Evolutionary conservation across 2,329 filamentous ascomycete genomes (phyloP), one percentile per base, ranked within the genome.

Genomic region (Cercospora sp.): DNA sequence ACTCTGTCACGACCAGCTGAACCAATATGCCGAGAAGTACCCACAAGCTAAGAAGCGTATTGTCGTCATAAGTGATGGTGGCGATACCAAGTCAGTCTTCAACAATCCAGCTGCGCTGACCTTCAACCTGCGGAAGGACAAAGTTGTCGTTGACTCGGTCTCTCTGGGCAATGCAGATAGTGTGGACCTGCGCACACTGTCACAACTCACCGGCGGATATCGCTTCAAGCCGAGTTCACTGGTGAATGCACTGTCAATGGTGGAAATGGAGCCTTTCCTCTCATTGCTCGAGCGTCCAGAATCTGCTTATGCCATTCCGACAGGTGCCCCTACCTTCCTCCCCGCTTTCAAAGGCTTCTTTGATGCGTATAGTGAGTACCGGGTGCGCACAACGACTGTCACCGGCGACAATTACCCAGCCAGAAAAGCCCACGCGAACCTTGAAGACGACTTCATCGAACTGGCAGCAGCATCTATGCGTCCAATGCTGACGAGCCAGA

Each of bases 231-330:
- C 79, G 0, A 70, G 66, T 3, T 76, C 70, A 12, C 65, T 81
- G 1, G 77, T 78, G 51, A 75, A 79, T 45, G 79, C 79, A 0
- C 73, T 80, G 70, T 72, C 75, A 1, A 77, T 80, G 12, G 79
- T 78, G 58, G 79, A 81, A 68, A 66, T 81, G 62, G 79, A 81
- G 61, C 78, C 78, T 1, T 77, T 81, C 24, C 73, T 81, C 0
- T 77, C 74, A 5, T 68, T 75, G 6, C 68, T 74, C 6, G 78
- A 81, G 66, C 77, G 80, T 28, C 77, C 78, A n/a, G 61, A 71
- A 10, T 16, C 61, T 21, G 61, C 37, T 40, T 8, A 7, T 40
- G 37, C 43, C 7, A 5, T 67, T 8, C 68, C 72, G n/a, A 28
- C 30, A 2, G 37, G 16, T 21, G 57, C 67, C 18, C 60, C 66